Percentiles rank a stretch among this genome's conserved stretches.
Evolutionary conservation across 371 early-diverging fungal species (phyloP).

Genomic region (Polyrhizophydium stewartii): DNA sequence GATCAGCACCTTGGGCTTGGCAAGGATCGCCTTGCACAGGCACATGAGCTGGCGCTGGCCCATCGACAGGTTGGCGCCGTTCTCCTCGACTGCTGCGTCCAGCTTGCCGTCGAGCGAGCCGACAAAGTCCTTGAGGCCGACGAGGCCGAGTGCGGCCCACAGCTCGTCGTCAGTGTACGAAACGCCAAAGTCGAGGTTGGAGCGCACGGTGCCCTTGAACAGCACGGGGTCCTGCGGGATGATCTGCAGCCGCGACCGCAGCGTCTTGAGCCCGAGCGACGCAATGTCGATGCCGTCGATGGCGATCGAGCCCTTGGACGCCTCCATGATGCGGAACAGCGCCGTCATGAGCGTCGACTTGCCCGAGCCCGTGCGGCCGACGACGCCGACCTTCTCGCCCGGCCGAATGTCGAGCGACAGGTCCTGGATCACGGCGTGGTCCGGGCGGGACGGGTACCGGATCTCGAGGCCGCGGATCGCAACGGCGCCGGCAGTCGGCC

Average conservation of each 20-base stretch:
- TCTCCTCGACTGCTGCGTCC: slow-evolving; percentile 9
- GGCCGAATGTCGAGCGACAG: slow-evolving; percentile 43
- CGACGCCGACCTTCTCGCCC: slow-evolving; percentile 54
- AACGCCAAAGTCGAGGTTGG: slow-evolving; percentile 30
- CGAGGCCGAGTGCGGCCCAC: slow-evolving; percentile 34
- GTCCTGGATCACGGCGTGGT: slow-evolving; percentile 32
- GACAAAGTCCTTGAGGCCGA: slow-evolving; percentile 29
- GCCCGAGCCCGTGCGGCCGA: slow-evolving; percentile 51
- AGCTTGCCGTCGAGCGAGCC: slow-evolving; percentile 8
- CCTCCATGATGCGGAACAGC: slow-evolving; percentile 48
- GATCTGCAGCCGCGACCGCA: slow-evolving; percentile 12
- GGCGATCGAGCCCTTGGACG: slow-evolving; percentile 37
- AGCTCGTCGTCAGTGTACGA: slow-evolving; percentile 27
- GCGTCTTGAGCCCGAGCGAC: slow-evolving; percentile 3
- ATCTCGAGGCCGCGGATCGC: slow-evolving; percentile 29
- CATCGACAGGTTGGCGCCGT: slow-evolving; percentile 43
- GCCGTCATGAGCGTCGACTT: slow-evolving; percentile 2
- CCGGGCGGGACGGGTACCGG: slow-evolving; percentile 5
- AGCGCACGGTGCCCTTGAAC: slow-evolving; percentile 36
- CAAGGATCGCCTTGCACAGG: slow-evolving; percentile 35
- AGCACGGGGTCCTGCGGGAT: slow-evolving; percentile 49
- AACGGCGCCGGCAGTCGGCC: slow-evolving; percentile 56
- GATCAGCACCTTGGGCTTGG: slow-evolving; percentile 37
- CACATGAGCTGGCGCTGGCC: slow-evolving; percentile 52
- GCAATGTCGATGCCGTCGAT: slow-evolving; percentile 46